A percentile compares a stretch with the other conserved stretches of the same genome.
These are phyloP conservation scores for Rauvolfia tetraphylla DNA, from an alignment of 257 asterid species.

Conservation along the genomic window DNA sequence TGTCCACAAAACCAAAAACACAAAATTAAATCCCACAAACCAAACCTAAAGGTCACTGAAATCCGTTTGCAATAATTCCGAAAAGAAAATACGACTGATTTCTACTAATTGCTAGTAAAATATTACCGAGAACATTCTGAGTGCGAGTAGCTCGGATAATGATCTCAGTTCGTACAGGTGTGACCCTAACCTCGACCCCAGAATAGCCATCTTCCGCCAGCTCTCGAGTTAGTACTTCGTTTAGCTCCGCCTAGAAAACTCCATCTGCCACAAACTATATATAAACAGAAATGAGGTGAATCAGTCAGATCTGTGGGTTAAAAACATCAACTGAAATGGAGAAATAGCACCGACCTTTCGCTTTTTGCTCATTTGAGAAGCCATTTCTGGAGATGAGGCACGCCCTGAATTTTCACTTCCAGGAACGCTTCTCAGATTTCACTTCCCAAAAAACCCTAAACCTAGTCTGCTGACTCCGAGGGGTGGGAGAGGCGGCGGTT, in stretches of 20 bases:
- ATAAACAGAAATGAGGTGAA: not conserved
- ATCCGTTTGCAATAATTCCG: not conserved
- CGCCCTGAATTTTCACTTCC: not conserved
- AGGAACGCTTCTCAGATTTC: not conserved
- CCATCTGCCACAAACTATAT: conserved; percentile 52
- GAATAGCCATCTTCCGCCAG: conserved; percentile 62
- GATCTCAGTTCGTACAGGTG: conserved; percentile 59
- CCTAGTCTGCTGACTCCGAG: no score
- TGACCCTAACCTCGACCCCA: conserved; percentile 57
- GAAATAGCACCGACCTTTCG: conserved; percentile 18
- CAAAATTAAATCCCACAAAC: not conserved
- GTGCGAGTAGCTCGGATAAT: conserved; percentile 57
- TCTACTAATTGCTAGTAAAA: not conserved
- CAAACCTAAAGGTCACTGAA: not conserved
- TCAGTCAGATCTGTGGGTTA: not conserved
- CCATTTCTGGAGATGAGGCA: conserved; percentile 9
- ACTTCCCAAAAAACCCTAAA: not conserved
- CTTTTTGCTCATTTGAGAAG: conserved; percentile 33
- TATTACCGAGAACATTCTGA: conserved; percentile 48
- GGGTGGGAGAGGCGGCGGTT: no score
- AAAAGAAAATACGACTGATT: not conserved
- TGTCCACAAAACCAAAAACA: not conserved
- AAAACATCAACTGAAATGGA: not conserved
- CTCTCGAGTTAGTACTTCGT: conserved; percentile 56
- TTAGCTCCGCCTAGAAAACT: conserved; percentile 51